Percentiles rank a stretch among this genome's conserved stretches.
Conservation (phyloP, 1,284 basidiomycete genomes). For the Ganoderma boninense region DNA sequence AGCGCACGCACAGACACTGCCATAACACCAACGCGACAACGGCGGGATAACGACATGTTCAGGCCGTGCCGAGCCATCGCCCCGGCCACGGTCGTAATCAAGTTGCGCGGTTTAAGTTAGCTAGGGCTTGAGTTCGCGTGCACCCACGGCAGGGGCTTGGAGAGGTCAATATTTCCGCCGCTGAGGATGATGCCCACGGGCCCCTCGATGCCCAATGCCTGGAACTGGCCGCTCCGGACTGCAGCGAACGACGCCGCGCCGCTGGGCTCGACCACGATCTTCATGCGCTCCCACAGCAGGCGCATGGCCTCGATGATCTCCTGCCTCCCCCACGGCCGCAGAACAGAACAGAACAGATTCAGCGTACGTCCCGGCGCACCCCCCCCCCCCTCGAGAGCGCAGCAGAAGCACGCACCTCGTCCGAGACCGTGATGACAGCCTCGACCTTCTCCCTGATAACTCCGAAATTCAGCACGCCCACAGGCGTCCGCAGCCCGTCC, state of each 20-base stretch:
- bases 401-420: slow-evolving; percentile 39
- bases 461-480: slow-evolving; percentile 53
- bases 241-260: slow-evolving; percentile 56
- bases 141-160: slow-evolving; percentile 41
- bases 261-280: slow-evolving; percentile 59
- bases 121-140: not conserved
- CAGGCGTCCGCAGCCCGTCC: slow-evolving; percentile 57
- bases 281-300: slow-evolving; percentile 57
- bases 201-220: slow-evolving; percentile 39
- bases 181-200: slow-evolving; percentile 44
- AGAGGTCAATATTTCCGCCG: slow-evolving; percentile 44
- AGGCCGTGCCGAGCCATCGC: not conserved
- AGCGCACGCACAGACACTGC: not conserved
- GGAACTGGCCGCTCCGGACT: slow-evolving; percentile 42
- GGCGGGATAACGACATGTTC: not conserved
- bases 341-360: too few species aligned
- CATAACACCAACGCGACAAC: not conserved
- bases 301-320: slow-evolving; percentile 53
- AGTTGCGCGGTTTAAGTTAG: too few species aligned
- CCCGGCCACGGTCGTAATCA: not conserved
- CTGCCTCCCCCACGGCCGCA: too few species aligned
- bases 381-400: too few species aligned
- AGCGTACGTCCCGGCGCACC: too few species aligned
- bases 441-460: slow-evolving; percentile 51
- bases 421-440: slow-evolving; percentile 49